phyloP scores from a whole-genome alignment of 2,329 filamentous ascomycete species.

The Alternaria postmessia region DNA sequence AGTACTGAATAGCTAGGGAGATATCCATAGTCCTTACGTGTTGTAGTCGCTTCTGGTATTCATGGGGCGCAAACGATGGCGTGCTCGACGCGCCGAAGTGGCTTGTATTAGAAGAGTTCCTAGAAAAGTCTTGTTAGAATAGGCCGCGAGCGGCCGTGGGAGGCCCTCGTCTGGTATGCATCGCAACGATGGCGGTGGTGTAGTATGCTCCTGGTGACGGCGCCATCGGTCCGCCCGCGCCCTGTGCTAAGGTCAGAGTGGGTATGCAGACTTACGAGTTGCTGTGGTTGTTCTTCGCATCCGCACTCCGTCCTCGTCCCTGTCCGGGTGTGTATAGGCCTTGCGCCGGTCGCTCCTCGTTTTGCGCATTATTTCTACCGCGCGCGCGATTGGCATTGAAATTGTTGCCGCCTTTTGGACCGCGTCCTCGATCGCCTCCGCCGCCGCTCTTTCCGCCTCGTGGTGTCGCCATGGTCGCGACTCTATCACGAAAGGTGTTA shows the following conservation, averaged over 20 bases:
- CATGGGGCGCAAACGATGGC: constrained; percentile 32
- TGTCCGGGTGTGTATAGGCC: constrained; percentile 17
- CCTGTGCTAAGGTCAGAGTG: constrained; percentile 17
- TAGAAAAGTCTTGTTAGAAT: constrained; percentile 27
- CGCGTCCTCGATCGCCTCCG: constrained; percentile 25
- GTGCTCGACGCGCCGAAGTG: constrained; percentile 23
- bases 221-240: constrained; percentile 18
- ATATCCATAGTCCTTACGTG: constrained; percentile 28
- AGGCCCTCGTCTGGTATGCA: constrained; percentile 12
- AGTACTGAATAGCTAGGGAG: constrained; percentile 7
- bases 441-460: constrained; percentile 34
- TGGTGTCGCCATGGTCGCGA: constrained; percentile 41
- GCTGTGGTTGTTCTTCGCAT: constrained; percentile 14
- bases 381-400: constrained; percentile 19
- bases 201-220: constrained; percentile 15
- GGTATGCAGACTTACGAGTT: constrained; percentile 20
- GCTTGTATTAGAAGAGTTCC: constrained; percentile 15
- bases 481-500: constrained; percentile 15
- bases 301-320: constrained; percentile 6
- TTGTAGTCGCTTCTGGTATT: constrained; percentile 35
- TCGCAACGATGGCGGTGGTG: constrained; percentile 5
- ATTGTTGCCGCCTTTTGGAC: constrained; percentile 18
- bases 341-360: constrained; percentile 21
- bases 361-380: constrained; percentile 26
- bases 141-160: constrained; percentile 30